phyloP scores from a whole-genome alignment of 2,329 filamentous ascomycete genomes.

The Pseudogymnoascus sp. region DNA sequence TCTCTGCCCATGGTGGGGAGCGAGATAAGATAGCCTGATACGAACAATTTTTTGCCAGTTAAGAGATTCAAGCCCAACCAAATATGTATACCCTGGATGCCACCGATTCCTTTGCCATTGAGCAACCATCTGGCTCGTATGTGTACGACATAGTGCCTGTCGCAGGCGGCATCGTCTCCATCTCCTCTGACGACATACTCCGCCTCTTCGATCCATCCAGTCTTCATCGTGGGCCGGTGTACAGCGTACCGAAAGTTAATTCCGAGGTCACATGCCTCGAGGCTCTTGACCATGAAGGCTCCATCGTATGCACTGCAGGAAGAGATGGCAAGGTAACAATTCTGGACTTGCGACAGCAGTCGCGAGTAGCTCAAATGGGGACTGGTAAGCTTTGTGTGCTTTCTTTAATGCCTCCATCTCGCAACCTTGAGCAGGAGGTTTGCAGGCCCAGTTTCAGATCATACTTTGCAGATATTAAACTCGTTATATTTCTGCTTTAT shows the following conservation, averaged over 20 bases:
- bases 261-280: constrained; percentile 58
- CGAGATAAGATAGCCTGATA: constrained; percentile 6
- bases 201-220: constrained; percentile 55
- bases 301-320: constrained; percentile 60
- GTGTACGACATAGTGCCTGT: constrained; percentile 36
- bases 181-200: constrained; percentile 65
- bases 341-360: constrained; percentile 51
- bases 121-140: constrained; percentile 31
- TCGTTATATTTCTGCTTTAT: not conserved
- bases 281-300: constrained; percentile 44
- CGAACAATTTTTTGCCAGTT: constrained; percentile 4
- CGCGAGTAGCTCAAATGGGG: constrained; percentile 1
- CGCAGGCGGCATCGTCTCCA: constrained; percentile 33
- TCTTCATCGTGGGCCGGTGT: constrained; percentile 45
- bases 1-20: not conserved
- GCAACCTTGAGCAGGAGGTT: not conserved
- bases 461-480: not conserved
- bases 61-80: not conserved
- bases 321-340: constrained; percentile 61
- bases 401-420: not conserved
- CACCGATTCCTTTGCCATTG: constrained; percentile 22
- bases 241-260: constrained; percentile 45
- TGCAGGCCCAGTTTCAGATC: not conserved
- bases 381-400: not conserved
- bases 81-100: constrained; percentile 28